These are phyloP conservation scores for Candolleomyces eurysporus DNA, from an alignment of 768 basidiomycete genomes.

Conservation along the genomic window DNA sequence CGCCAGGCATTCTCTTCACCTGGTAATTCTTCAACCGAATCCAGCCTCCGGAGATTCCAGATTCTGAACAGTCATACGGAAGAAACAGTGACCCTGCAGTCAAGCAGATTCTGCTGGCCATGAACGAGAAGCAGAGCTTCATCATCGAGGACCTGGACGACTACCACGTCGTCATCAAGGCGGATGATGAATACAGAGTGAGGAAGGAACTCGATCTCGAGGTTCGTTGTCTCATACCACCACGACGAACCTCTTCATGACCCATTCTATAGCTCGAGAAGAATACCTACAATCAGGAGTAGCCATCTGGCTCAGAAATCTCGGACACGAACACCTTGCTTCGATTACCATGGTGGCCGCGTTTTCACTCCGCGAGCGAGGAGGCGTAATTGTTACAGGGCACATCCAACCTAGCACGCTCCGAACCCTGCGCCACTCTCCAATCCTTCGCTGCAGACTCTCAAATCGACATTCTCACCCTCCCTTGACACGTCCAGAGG, in stretches of 20 bases:
- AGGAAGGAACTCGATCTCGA: slow-evolving; percentile 71
- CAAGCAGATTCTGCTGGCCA: slow-evolving; percentile 78
- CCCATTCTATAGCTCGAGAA: slow-evolving; percentile 47
- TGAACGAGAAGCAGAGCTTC: slow-evolving; percentile 80
- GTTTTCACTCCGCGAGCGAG: too few relatives aligned
- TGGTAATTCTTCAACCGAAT: slow-evolving; percentile 43
- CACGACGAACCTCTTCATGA: slow-evolving; percentile 2
- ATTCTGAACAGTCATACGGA: neutral
- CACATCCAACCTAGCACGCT: too few relatives aligned
- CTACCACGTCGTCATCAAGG: slow-evolving; percentile 78
- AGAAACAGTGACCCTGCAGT: slow-evolving; percentile 76
- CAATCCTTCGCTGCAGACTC: too few relatives aligned
- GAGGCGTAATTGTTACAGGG: too few relatives aligned
- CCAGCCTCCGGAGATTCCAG: neutral
- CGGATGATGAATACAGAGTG: slow-evolving; percentile 76
- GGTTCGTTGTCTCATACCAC: slow-evolving; percentile 40
- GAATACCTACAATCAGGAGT: slow-evolving; percentile 77
- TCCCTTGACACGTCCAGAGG: too few relatives aligned
- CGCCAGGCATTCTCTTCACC: slow-evolving; percentile 60
- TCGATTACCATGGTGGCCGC: too few relatives aligned
- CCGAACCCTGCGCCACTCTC: too few relatives aligned
- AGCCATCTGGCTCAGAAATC: neutral
- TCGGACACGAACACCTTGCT: neutral
- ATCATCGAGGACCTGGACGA: slow-evolving; percentile 89
- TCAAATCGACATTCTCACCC: too few relatives aligned